Evolutionary conservation across 2,329 filamentous ascomycete genomes (phyloP).

Genomic region (Ascochyta lentis): DNA sequence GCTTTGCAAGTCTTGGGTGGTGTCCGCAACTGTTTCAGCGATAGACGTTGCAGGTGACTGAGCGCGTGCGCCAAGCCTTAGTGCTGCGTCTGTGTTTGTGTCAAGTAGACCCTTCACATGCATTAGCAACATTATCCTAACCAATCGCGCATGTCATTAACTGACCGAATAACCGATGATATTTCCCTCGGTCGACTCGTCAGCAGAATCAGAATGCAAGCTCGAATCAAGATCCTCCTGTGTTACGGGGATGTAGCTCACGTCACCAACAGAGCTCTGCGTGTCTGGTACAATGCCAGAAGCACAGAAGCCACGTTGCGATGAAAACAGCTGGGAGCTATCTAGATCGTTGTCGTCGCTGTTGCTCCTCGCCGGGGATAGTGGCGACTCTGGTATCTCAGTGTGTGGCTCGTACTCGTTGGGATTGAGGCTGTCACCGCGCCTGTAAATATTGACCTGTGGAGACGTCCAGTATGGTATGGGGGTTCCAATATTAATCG

Average conservation of each 20-base stretch:
- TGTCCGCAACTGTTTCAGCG: conserved; percentile 37
- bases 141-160: background rate
- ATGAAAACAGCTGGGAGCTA: conserved; percentile 28
- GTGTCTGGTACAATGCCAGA: conserved; percentile 39
- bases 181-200: conserved; percentile 12
- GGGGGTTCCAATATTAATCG: background rate
- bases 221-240: conserved; percentile 24
- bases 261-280: conserved; percentile 30
- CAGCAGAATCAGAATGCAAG: conserved; percentile 1
- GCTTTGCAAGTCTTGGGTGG: conserved; percentile 23
- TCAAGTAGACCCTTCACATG: conserved; percentile 18
- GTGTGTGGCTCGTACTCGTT: background rate
- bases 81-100: conserved; percentile 16
- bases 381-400: conserved; percentile 12
- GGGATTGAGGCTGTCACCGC: conserved; percentile 5
- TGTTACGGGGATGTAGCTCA: conserved; percentile 34
- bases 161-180: conserved; percentile 19
- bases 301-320: conserved; percentile 15
- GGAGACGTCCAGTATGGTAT: background rate
- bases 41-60: conserved; percentile 33
- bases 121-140: background rate
- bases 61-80: conserved; percentile 5
- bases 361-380: background rate
- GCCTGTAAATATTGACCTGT: conserved; percentile 1
- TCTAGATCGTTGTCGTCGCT: conserved; percentile 21